Evolutionary conservation across 306 rosid genomes (phyloP).

Genomic region (Cicer pinnatifidum): DNA sequence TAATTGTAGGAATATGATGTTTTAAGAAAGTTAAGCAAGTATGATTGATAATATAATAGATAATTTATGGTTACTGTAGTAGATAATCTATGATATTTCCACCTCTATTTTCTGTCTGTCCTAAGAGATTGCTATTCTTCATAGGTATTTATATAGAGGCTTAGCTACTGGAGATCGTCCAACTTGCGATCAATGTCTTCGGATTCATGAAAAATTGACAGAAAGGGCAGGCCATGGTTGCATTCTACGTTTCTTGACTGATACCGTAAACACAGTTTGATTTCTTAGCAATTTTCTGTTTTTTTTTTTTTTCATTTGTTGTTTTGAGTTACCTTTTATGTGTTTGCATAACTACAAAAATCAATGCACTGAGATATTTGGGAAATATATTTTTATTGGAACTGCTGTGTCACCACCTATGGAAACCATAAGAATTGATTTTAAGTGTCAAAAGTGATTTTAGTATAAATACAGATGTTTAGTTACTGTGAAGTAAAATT

Average conservation of each 20-base stretch:
- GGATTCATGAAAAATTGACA: slow-evolving; percentile 89
- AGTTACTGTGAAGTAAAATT: too few species aligned
- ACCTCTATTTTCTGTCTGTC: slow-evolving; percentile 6
- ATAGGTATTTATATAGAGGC: slow-evolving; percentile 92
- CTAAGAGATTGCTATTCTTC: slow-evolving; percentile 33
- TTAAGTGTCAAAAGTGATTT: not conserved
- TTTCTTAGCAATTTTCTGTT: slow-evolving; percentile 22
- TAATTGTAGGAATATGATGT: not conserved
- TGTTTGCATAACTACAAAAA: slow-evolving; percentile 34
- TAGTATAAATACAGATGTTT: too few species aligned
- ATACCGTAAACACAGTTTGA: slow-evolving; percentile 85
- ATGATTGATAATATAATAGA: not conserved
- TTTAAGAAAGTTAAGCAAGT: slow-evolving; percentile 14
- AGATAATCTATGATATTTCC: slow-evolving; percentile 28
- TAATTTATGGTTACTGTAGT: slow-evolving; percentile 19
- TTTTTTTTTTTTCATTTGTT: not conserved
- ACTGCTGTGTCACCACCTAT: not conserved
- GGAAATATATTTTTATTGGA: slow-evolving; percentile 14
- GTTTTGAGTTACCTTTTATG: slow-evolving; percentile 27
- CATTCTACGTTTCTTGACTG: slow-evolving; percentile 85
- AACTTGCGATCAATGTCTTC: slow-evolving; percentile 88
- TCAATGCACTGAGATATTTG: slow-evolving; percentile 24
- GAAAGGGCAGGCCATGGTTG: slow-evolving; percentile 95
- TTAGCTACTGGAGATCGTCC: slow-evolving; percentile 96
- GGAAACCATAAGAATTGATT: not conserved